Evolutionary conservation across 768 basidiomycete genomes (phyloP).

Genomic region (Panus rudis): DNA sequence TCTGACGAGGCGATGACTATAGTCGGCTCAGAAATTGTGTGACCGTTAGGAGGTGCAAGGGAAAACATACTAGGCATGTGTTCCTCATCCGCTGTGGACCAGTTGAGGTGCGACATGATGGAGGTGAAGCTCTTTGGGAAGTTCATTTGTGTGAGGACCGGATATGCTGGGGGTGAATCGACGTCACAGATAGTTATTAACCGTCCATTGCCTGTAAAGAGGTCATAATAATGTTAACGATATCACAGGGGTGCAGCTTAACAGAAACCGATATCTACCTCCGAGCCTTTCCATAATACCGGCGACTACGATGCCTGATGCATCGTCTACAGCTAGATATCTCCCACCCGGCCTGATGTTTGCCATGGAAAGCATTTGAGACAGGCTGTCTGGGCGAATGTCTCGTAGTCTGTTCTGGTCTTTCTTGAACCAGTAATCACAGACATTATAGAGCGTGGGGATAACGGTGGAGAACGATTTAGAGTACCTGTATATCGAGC

Average conservation of each 20-base stretch:
- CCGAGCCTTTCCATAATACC: slow-evolving; percentile 84
- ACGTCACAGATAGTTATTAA: slow-evolving; percentile 81
- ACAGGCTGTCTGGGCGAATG: slow-evolving; percentile 79
- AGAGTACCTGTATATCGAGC: slow-evolving; percentile 53
- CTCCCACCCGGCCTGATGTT: slow-evolving; percentile 83
- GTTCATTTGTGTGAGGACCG: slow-evolving; percentile 81
- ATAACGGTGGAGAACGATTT: slow-evolving; percentile 84
- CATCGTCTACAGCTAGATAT: slow-evolving; percentile 87
- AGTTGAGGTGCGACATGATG: slow-evolving; percentile 71
- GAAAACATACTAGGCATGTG: slow-evolving; percentile 53
- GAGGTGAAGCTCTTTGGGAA: slow-evolving; percentile 53
- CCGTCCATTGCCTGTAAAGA: slow-evolving; percentile 59
- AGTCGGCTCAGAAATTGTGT: neutral
- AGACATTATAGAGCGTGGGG: slow-evolving; percentile 81
- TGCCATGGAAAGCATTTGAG: slow-evolving; percentile 79
- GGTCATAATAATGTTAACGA: neutral
- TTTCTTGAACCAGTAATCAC: slow-evolving; percentile 84
- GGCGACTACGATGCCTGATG: slow-evolving; percentile 80
- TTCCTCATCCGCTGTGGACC: slow-evolving; percentile 80
- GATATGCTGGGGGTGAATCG: slow-evolving; percentile 91
- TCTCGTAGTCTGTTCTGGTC: slow-evolving; percentile 77
- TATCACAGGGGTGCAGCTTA: neutral
- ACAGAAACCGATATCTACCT: slow-evolving; percentile 35
- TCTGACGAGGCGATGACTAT: slow-evolving; percentile 57
- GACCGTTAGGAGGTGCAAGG: neutral